Evolutionary conservation across 1,139 yeast species (phyloP).

Genomic region (Saccharomyces hybrid): DNA sequence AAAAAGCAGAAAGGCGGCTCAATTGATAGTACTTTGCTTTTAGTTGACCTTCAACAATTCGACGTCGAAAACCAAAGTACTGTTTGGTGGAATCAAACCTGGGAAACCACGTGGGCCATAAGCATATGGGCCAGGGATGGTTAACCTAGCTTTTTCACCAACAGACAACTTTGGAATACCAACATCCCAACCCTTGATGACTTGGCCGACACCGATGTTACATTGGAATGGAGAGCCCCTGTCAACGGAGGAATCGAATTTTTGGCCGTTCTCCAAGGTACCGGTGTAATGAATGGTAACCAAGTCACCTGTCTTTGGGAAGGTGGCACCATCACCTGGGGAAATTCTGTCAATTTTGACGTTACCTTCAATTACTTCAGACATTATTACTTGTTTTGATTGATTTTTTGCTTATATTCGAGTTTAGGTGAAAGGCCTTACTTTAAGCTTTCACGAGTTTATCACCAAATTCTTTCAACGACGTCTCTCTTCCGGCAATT

Average conservation of each 20-base stretch:
- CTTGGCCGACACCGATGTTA: conserved; percentile 91
- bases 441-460: background rate
- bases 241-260: conserved; percentile 90
- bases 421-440: background rate
- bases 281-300: conserved; percentile 95
- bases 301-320: conserved; percentile 77
- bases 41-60: conserved; percentile 79
- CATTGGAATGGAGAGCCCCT: conserved; percentile 93
- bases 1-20: background rate
- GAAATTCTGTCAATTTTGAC: conserved; percentile 37
- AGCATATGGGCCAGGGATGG: conserved; percentile 89
- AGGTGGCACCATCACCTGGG: conserved; percentile 66
- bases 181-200: conserved; percentile 93
- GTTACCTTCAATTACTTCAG: conserved; percentile 34
- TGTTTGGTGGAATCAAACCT: conserved; percentile 91
- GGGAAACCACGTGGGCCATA: conserved; percentile 95
- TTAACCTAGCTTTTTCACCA: conserved; percentile 86
- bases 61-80: conserved; percentile 87
- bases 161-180: conserved; percentile 82
- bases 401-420: background rate
- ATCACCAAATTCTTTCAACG: background rate
- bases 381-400: conserved; percentile 16
- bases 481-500: background rate
- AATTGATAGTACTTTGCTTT: conserved; percentile 3
- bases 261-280: conserved; percentile 86